Evolutionary conservation across 345 rosid genomes (phyloP).

Genomic region (Citrus cavaleriei): DNA sequence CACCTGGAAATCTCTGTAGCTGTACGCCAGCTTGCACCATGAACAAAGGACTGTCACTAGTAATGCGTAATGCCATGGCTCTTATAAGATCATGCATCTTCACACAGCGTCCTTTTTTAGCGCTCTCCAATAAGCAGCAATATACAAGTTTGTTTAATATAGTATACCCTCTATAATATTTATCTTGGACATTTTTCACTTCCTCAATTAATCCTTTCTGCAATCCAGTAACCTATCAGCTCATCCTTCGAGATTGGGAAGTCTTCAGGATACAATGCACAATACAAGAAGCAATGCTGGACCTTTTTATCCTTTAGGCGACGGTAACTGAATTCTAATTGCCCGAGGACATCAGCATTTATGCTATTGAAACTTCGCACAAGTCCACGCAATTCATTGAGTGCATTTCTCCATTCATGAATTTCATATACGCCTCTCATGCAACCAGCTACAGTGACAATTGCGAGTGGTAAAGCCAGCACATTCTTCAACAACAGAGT

Average conservation of each 20-base stretch:
- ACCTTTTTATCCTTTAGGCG: too few relatives aligned
- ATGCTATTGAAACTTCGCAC: background rate
- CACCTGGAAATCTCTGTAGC: background rate
- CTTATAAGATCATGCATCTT: too few relatives aligned
- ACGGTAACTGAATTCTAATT: too few relatives aligned
- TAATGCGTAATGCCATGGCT: background rate
- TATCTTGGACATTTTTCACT: background rate
- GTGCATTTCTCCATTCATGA: conserved; percentile 10
- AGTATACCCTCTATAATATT: background rate
- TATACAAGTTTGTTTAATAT: too few relatives aligned
- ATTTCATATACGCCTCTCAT: conserved; percentile 16
- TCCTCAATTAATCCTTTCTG: conserved; percentile 18
- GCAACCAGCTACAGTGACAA: background rate
- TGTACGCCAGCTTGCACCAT: conserved; percentile 2
- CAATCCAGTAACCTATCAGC: conserved; percentile 14
- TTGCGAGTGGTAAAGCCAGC: too few relatives aligned
- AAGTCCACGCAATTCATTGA: conserved; percentile 1
- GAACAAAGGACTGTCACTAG: background rate
- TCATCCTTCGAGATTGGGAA: background rate
- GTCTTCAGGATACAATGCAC: conserved; percentile 22
- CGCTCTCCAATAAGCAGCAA: too few relatives aligned
- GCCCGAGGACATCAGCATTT: too few relatives aligned
- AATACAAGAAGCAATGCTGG: conserved; percentile 21
- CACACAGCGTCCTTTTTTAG: too few relatives aligned
- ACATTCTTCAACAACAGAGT: too few relatives aligned